These are phyloP conservation scores for Ascochyta koolunga DNA, from an alignment of 2,329 filamentous ascomycete genomes.

Conservation along the genomic window DNA sequence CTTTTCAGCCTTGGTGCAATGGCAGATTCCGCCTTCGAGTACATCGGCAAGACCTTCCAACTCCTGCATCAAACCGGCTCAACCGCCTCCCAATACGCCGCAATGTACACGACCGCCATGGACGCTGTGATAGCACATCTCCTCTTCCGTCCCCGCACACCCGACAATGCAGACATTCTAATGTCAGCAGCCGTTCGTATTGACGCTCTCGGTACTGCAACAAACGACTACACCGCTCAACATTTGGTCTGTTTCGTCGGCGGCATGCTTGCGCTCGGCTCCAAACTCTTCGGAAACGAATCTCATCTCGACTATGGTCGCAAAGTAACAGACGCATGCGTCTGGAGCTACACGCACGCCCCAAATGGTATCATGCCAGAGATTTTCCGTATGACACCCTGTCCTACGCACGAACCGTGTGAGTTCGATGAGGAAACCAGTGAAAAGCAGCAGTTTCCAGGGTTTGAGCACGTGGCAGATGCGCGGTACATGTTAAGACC, in stretches of 20 bases:
- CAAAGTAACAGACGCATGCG: conserved; percentile 64
- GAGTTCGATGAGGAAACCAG: conserved; percentile 41
- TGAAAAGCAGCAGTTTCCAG: conserved; percentile 40
- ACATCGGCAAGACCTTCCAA: conserved; percentile 45
- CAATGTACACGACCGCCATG: conserved; percentile 60
- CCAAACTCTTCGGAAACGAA: conserved; percentile 60
- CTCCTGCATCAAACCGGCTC: conserved; percentile 23
- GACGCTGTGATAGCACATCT: conserved; percentile 50
- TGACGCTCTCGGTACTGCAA: conserved; percentile 28
- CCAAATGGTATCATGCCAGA: conserved; percentile 66
- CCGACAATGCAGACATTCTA: conserved; percentile 52
- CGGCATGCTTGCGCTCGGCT: conserved; percentile 70
- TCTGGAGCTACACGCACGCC: conserved; percentile 63
- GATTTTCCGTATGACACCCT: conserved; percentile 57
- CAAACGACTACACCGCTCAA: conserved; percentile 26
- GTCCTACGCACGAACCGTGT: conserved; percentile 44
- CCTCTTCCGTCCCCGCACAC: conserved; percentile 56
- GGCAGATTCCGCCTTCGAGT: conserved; percentile 42
- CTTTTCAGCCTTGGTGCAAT: conserved; percentile 40
- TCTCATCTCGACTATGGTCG: conserved; percentile 60
- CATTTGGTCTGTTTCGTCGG: conserved; percentile 72
- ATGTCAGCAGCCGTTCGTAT: conserved; percentile 38
- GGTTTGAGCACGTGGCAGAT: conserved; percentile 62
- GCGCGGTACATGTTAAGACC: conserved; percentile 67
- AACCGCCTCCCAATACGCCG: conserved; percentile 50